Percentiles rank a stretch among this genome's conserved stretches.
Evolutionary conservation across 2,329 filamentous ascomycete species (phyloP).

Genomic region (Botryotinia calthae): DNA sequence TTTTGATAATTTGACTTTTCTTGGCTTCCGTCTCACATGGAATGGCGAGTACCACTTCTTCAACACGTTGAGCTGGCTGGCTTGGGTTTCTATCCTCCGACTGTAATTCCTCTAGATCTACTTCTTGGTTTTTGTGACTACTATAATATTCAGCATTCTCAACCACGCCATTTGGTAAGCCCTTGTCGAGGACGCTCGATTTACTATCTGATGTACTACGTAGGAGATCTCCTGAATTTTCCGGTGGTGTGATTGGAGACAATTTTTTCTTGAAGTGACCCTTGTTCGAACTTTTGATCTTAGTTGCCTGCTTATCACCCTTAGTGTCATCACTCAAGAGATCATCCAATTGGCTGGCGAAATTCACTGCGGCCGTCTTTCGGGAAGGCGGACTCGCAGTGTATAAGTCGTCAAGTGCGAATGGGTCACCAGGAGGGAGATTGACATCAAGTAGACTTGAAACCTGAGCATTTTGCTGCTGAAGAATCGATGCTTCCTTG

Average conservation of each 20-base stretch:
- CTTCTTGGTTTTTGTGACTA: neutral
- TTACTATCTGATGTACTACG: neutral
- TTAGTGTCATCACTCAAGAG: neutral
- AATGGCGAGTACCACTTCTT: neutral
- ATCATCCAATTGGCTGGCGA: neutral
- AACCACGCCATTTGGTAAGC: neutral
- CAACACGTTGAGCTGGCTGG: neutral
- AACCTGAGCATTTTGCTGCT: constrained; percentile 12
- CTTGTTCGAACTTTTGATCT: neutral
- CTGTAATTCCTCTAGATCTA: neutral
- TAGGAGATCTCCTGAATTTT: neutral
- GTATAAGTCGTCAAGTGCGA: constrained; percentile 11
- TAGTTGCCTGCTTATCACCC: neutral
- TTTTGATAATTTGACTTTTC: neutral
- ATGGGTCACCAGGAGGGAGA: neutral
- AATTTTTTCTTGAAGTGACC: neutral
- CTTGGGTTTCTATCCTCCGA: neutral
- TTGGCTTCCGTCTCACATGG: neutral
- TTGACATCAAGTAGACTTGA: neutral
- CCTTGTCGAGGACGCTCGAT: neutral
- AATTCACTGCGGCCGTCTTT: neutral
- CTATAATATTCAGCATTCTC: neutral
- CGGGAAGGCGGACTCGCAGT: constrained; percentile 13
- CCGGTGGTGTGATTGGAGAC: neutral
- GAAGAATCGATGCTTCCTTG: constrained; percentile 3